Percentiles rank a stretch among this genome's conserved stretches.
These are phyloP conservation scores for Paramecium sonneborni DNA, from an alignment of 73 alveolate genomes.

Conservation along the genomic window DNA sequence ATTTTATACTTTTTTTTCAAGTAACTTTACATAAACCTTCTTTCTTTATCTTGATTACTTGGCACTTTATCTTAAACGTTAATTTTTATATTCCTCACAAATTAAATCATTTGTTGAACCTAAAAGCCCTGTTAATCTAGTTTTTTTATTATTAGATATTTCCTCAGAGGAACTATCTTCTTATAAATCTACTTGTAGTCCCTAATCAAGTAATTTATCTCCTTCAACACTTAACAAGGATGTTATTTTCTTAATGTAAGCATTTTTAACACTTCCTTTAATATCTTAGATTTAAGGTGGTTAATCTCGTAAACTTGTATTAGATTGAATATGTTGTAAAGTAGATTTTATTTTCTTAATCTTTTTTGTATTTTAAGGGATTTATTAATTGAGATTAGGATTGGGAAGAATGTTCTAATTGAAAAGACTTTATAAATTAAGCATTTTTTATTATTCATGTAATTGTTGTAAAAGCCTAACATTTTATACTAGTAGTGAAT, in stretches of 20 bases:
- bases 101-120: background rate
- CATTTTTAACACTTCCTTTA: slow-evolving; percentile 61
- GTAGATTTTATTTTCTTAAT: background rate
- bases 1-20: slow-evolving; percentile 54
- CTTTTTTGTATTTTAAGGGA: background rate
- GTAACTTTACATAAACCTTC: slow-evolving; percentile 58
- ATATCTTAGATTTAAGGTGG: background rate
- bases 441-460: slow-evolving; percentile 2
- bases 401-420: background rate
- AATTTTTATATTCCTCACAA: background rate
- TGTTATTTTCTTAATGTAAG: slow-evolving; percentile 57
- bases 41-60: slow-evolving; percentile 68
- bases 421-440: background rate
- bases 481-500: background rate
- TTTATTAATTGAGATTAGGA: background rate
- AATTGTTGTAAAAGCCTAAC: background rate
- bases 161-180: background rate
- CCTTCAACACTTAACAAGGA: slow-evolving; percentile 40
- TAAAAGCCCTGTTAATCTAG: background rate
- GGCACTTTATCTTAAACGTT: slow-evolving; percentile 59
- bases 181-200: background rate
- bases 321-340: background rate
- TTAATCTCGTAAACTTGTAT: background rate
- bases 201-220: background rate
- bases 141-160: background rate